phyloP scores from a whole-genome alignment of 2,329 filamentous ascomycete genomes.

The Colletotrichum tropicale region DNA sequence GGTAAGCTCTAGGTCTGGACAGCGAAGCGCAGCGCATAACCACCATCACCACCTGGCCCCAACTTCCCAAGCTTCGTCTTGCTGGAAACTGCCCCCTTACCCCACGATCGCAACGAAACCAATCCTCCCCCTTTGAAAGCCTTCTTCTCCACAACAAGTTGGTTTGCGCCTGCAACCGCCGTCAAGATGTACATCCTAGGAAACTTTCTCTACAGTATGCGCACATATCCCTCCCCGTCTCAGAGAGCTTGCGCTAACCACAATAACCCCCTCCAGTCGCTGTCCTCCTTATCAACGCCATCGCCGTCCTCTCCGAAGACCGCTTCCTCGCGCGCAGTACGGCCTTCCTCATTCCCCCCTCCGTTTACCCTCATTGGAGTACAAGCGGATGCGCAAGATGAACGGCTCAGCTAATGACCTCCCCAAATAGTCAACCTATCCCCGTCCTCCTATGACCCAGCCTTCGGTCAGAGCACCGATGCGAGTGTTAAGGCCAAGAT shows the following conservation, averaged over 20 bases:
- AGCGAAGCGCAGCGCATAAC: neutral
- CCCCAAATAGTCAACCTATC: slow-evolving; percentile 74
- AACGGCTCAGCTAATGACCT: neutral
- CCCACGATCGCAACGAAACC: neutral
- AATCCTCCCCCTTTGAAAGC: neutral
- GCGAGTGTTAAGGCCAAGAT: slow-evolving; percentile 85
- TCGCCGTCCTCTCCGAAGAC: slow-evolving; percentile 93
- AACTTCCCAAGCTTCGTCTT: neutral
- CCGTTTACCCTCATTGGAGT: no score
- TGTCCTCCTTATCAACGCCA: slow-evolving; percentile 89
- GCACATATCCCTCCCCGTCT: neutral
- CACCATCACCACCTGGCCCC: slow-evolving; percentile 8
- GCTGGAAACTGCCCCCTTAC: neutral
- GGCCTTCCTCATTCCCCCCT: slow-evolving; percentile 12
- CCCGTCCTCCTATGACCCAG: slow-evolving; percentile 70
- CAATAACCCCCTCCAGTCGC: slow-evolving; percentile 52
- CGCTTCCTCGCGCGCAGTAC: slow-evolving; percentile 79
- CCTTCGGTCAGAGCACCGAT: slow-evolving; percentile 76
- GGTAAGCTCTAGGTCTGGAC: slow-evolving; percentile 3
- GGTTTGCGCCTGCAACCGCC: neutral
- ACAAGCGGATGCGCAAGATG: neutral
- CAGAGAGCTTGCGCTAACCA: neutral
- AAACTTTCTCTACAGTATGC: slow-evolving; percentile 70
- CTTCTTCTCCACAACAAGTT: neutral
- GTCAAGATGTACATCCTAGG: slow-evolving; percentile 69